Conservation (phyloP, 2,329 filamentous ascomycete species). For the Nemania sp. region DNA sequence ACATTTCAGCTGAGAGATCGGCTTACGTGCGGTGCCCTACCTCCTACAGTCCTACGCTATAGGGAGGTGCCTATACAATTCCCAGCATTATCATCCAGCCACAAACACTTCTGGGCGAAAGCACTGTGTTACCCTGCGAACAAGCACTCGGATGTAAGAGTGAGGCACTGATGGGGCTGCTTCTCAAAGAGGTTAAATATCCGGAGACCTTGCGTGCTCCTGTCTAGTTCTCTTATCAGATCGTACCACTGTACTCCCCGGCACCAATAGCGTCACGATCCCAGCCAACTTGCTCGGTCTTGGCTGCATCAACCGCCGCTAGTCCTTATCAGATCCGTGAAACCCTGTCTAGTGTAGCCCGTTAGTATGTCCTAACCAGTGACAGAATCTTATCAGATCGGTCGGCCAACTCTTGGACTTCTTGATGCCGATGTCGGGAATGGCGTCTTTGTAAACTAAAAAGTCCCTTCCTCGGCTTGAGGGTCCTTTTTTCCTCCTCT, state of each 20-base stretch:
- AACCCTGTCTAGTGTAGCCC: constrained; percentile 3
- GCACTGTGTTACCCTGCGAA: not conserved
- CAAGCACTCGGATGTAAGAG: not conserved
- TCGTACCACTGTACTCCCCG: not conserved
- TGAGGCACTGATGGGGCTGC: not conserved
- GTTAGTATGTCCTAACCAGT: not conserved
- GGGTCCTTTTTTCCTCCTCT: not conserved
- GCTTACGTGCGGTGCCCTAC: too few relatives aligned
- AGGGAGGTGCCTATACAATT: not conserved
- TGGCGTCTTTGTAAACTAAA: not conserved
- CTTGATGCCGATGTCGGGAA: constrained; percentile 9
- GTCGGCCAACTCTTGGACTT: not conserved
- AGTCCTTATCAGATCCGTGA: constrained; percentile 5
- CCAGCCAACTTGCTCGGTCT: not conserved
- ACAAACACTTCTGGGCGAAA: not conserved
- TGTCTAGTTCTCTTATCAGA: constrained; percentile 7
- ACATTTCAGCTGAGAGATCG: not conserved
- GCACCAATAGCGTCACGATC: not conserved
- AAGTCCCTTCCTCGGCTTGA: not conserved
- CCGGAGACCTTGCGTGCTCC: not conserved
- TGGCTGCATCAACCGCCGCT: constrained; percentile 1
- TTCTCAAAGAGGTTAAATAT: constrained; percentile 7
- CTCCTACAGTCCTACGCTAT: not conserved
- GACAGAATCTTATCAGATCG: constrained; percentile 20
- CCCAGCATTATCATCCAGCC: not conserved